Conservation (phyloP, 2,329 filamentous ascomycete species). For the Neofusicoccum sp. region DNA sequence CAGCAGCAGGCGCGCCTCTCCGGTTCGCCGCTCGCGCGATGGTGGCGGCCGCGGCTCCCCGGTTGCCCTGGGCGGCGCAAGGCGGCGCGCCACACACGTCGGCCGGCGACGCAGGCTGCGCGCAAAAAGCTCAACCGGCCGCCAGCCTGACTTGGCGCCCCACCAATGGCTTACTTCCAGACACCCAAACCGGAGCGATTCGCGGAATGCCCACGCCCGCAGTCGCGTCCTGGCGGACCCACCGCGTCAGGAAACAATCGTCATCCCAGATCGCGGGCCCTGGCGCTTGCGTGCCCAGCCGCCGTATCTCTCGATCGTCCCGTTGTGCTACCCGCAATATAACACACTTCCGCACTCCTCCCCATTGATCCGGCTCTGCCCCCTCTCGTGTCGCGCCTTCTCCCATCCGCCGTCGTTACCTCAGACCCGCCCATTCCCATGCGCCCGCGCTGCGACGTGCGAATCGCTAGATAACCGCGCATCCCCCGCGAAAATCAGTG, state of each 20-base stretch:
- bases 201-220: constrained; percentile 1
- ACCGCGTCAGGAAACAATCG: constrained; percentile 11
- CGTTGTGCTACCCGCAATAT: constrained; percentile 19
- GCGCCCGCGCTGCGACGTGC: not conserved
- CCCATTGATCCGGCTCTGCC: constrained; percentile 4
- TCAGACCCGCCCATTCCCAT: not conserved
- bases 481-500: constrained; percentile 21
- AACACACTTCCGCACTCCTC: not conserved
- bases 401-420: constrained; percentile 1
- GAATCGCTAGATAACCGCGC: constrained; percentile 5
- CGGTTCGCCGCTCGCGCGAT: not conserved
- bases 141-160: constrained; percentile 6
- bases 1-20: not conserved
- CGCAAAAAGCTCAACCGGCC: not conserved
- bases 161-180: constrained; percentile 16
- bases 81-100: constrained; percentile 15
- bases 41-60: not conserved
- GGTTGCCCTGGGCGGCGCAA: not conserved
- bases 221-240: constrained; percentile 11
- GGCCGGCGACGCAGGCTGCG: not conserved
- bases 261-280: constrained; percentile 18
- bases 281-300: constrained; percentile 9
- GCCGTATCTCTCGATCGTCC: constrained; percentile 20
- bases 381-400: not conserved
- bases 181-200: constrained; percentile 5